Percentiles rank a stretch among this genome's conserved stretches.
Conservation (phyloP, 2,329 filamentous ascomycete species). For the Epicoccum nigrum region DNA sequence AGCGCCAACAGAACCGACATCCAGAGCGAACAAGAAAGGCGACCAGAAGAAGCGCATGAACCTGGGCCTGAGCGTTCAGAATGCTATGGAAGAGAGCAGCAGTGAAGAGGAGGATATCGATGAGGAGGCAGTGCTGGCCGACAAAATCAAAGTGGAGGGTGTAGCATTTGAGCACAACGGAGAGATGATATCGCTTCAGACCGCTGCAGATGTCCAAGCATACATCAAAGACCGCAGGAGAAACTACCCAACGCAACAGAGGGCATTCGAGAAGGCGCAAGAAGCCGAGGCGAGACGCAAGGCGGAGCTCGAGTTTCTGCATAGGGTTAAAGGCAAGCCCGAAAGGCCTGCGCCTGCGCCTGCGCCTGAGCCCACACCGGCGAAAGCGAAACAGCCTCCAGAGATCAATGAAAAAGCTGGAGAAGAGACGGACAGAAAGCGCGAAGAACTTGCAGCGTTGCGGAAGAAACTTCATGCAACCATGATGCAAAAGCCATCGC, state of each 20-base stretch:
- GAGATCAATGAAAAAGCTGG: not conserved
- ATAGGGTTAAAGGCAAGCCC: conserved; percentile 31
- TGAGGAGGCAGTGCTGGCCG: conserved; percentile 63
- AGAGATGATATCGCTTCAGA: conserved; percentile 59
- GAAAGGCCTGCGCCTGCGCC: conserved; percentile 26
- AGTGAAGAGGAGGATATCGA: conserved; percentile 72
- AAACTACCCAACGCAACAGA: conserved; percentile 78
- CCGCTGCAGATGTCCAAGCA: conserved; percentile 70
- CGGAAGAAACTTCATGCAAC: conserved; percentile 44
- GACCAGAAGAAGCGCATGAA: conserved; percentile 73
- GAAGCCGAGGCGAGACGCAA: conserved; percentile 38
- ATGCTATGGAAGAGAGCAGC: conserved; percentile 57
- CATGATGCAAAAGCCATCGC: conserved; percentile 31
- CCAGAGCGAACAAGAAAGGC: conserved; percentile 12
- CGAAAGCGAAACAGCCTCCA: not conserved
- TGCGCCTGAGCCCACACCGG: conserved; percentile 1
- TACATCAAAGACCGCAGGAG: conserved; percentile 83
- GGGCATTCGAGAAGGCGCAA: conserved; percentile 68
- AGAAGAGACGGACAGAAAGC: conserved; percentile 7
- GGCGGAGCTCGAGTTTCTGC: conserved; percentile 50
- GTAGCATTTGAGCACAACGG: conserved; percentile 65
- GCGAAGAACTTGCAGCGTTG: conserved; percentile 40
- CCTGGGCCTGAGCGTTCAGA: conserved; percentile 72
- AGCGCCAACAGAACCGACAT: conserved; percentile 8
- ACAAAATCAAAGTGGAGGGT: conserved; percentile 56